Evolutionary conservation across 2,329 filamentous ascomycete species (phyloP).

Genomic region (Zymoseptoria passerinii): DNA sequence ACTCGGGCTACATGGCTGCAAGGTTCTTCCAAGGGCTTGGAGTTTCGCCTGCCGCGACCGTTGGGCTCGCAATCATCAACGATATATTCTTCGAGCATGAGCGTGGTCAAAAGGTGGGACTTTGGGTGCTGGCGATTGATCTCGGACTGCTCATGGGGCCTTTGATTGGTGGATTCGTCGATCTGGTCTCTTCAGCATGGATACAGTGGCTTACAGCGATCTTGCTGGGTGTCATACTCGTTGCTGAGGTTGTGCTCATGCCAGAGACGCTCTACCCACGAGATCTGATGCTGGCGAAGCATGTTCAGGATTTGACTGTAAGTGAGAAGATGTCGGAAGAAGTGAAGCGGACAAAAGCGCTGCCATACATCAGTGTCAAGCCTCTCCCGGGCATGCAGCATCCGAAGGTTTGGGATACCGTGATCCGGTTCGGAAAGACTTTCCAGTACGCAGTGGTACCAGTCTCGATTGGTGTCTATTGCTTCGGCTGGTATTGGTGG

Average conservation of each 20-base stretch:
- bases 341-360: constrained; percentile 8
- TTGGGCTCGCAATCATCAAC: constrained; percentile 14
- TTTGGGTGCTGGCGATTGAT: constrained; percentile 15
- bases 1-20: constrained; percentile 13
- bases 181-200: constrained; percentile 10
- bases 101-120: constrained; percentile 12
- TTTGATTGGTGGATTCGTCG: constrained; percentile 12
- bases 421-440: constrained; percentile 10
- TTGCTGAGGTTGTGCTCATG: constrained; percentile 12
- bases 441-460: constrained; percentile 13
- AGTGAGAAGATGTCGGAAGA: constrained; percentile 6
- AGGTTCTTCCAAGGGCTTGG: constrained; percentile 15
- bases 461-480: constrained; percentile 9
- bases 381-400: constrained; percentile 14
- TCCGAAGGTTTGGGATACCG: constrained; percentile 11
- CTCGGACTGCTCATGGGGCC: constrained; percentile 12
- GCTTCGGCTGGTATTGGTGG: constrained; percentile 17
- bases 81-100: constrained; percentile 16
- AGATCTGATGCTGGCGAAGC: constrained; percentile 10
- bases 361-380: constrained; percentile 8
- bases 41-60: constrained; percentile 12
- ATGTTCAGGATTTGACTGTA: background rate
- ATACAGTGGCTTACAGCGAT: constrained; percentile 15
- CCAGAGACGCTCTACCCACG: constrained; percentile 14
- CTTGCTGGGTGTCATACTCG: constrained; percentile 8